Percentiles rank a stretch among this genome's conserved stretches.
Conservation (phyloP, 2,329 filamentous ascomycete species). For the Rhexocercosporidium sp. region DNA sequence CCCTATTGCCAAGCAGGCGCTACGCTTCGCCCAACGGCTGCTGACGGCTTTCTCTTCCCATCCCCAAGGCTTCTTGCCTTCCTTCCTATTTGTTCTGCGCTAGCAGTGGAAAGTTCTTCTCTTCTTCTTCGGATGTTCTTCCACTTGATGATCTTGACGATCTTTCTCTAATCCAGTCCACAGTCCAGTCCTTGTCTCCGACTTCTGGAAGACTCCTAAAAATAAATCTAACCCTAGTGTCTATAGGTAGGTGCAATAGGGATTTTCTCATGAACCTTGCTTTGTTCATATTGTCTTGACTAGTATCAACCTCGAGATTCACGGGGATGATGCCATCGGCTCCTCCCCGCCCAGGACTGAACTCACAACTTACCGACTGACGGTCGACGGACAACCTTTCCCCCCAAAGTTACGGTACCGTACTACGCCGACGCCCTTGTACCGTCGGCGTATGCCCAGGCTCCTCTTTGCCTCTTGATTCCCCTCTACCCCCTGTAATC, state of each 20-base stretch:
- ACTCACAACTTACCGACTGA: not conserved
- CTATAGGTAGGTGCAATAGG: too few species aligned
- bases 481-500: not conserved
- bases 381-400: not conserved
- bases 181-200: not conserved
- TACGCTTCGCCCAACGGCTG: too few species aligned
- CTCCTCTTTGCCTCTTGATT: too few species aligned
- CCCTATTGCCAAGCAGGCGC: conserved; percentile 2
- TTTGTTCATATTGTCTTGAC: too few species aligned
- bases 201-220: not conserved
- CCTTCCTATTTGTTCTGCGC: not conserved
- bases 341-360: not conserved
- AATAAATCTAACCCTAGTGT: too few species aligned
- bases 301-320: conserved; percentile 1
- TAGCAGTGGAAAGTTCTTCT: not conserved
- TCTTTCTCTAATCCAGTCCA: too few species aligned
- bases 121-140: not conserved
- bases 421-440: too few species aligned
- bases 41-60: too few species aligned
- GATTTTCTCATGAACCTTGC: not conserved
- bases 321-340: too few species aligned
- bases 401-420: too few species aligned
- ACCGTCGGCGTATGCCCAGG: too few species aligned
- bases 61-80: not conserved
- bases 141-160: too few species aligned